These are phyloP conservation scores for Pichia kluyveri DNA, from an alignment of 805 yeast species.

Conservation along the genomic window DNA sequence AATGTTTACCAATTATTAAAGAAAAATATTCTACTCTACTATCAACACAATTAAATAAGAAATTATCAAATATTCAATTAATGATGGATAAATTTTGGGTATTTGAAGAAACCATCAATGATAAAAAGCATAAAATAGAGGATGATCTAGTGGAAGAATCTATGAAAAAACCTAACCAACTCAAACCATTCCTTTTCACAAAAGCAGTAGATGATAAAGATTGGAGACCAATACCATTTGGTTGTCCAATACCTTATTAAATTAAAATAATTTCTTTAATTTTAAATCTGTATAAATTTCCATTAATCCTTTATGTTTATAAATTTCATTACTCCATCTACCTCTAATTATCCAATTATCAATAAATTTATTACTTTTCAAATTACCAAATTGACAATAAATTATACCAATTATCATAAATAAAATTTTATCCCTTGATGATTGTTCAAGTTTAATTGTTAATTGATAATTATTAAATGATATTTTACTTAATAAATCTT, in stretches of 20 bases:
- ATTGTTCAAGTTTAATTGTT: conserved; percentile 14
- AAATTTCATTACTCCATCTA: conserved; percentile 5
- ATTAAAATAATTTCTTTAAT: not conserved
- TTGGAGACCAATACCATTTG: conserved; percentile 53
- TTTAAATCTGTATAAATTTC: conserved; percentile 14
- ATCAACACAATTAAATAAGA: conserved; percentile 4
- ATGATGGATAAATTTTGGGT: conserved; percentile 18
- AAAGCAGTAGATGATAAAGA: conserved; percentile 20
- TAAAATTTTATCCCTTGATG: conserved; percentile 14
- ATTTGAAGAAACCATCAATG: conserved; percentile 5
- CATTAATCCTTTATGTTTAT: conserved; percentile 20
- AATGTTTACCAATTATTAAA: conserved; percentile 1
- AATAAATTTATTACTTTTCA: conserved; percentile 14
- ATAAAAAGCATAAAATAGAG: conserved; percentile 3
- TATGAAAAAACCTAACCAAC: not conserved
- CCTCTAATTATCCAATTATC: conserved; percentile 23
- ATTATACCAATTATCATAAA: conserved; percentile 21
- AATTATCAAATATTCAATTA: conserved; percentile 10
- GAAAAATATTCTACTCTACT: not conserved
- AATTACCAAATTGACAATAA: conserved; percentile 16
- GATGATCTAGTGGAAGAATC: not conserved
- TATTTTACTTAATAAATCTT: conserved; percentile 3
- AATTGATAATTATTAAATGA: not conserved
- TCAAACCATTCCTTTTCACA: conserved; percentile 14
- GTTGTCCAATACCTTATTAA: conserved; percentile 19